A percentile compares a stretch with the other conserved stretches of the same genome.
Conservation (phyloP, 352 stramenopile species). For the Saprolegnia parasitica region DNA sequence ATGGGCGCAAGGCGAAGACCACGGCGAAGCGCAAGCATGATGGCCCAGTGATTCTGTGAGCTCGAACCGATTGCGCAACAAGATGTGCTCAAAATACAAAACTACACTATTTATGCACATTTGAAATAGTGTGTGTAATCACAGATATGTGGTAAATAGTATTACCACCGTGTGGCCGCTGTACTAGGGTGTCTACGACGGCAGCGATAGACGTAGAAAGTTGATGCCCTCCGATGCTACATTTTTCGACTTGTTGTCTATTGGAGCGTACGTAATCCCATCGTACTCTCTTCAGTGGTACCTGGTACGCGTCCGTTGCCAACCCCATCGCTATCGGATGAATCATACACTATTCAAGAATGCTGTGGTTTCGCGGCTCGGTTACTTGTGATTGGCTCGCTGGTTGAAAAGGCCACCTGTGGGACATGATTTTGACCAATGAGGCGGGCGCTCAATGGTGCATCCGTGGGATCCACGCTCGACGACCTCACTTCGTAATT, state of each 20-base stretch:
- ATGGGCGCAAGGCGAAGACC: neutral
- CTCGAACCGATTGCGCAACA: neutral
- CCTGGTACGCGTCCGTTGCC: too few species aligned
- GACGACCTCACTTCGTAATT: neutral
- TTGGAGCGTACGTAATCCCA: too few species aligned
- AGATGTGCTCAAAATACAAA: neutral
- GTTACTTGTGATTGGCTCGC: neutral
- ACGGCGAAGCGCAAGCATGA: neutral
- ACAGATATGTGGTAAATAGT: neutral
- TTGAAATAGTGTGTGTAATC: neutral
- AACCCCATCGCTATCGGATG: too few species aligned
- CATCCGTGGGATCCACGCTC: neutral
- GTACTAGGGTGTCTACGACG: too few species aligned
- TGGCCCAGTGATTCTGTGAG: too few species aligned
- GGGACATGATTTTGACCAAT: conserved; percentile 2
- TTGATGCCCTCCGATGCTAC: too few species aligned
- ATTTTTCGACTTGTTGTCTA: too few species aligned
- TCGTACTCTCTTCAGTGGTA: too few species aligned
- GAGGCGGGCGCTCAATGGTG: neutral
- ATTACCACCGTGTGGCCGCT: too few species aligned
- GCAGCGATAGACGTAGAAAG: too few species aligned
- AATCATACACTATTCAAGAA: neutral
- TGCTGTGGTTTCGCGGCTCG: neutral
- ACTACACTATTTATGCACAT: neutral
- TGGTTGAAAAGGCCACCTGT: neutral